phyloP scores from a whole-genome alignment of 2,329 filamentous ascomycete genomes.

The Trichophyton simii region DNA sequence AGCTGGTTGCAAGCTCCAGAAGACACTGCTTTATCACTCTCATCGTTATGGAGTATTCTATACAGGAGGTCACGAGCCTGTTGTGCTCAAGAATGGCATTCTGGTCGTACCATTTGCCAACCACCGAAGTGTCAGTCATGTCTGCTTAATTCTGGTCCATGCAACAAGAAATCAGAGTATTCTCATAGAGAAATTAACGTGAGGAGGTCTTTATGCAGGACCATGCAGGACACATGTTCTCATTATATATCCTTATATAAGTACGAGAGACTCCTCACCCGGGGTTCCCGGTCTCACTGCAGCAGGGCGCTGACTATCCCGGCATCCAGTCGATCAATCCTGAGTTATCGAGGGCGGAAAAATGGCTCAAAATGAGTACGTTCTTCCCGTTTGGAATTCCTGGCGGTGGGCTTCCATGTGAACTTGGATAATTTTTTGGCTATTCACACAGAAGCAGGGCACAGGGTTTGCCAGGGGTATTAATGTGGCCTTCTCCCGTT shows the following conservation, averaged over 20 bases:
- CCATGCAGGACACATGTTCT: not conserved
- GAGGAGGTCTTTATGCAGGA: too few species aligned
- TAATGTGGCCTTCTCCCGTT: too few species aligned
- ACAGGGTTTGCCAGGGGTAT: not conserved
- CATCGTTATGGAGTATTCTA: constrained; percentile 1
- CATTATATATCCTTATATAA: not conserved
- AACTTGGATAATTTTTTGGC: not conserved
- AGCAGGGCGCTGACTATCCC: not conserved
- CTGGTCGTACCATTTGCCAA: not conserved
- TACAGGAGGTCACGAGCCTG: not conserved
- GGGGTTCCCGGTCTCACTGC: not conserved
- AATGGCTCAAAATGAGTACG: not conserved
- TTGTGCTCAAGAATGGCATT: not conserved
- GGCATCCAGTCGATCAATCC: not conserved
- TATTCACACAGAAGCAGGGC: not conserved
- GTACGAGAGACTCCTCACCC: not conserved
- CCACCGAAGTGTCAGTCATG: not conserved
- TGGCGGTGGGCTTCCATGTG: not conserved
- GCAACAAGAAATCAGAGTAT: not conserved
- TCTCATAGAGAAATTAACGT: not conserved
- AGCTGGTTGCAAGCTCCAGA: not conserved
- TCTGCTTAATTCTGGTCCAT: not conserved
- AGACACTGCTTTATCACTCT: not conserved
- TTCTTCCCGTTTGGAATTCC: not conserved
- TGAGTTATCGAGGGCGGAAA: not conserved